These are phyloP conservation scores for Stephania yunnanensis DNA, from an alignment of 164 flowering plant genomes.

Conservation along the genomic window DNA sequence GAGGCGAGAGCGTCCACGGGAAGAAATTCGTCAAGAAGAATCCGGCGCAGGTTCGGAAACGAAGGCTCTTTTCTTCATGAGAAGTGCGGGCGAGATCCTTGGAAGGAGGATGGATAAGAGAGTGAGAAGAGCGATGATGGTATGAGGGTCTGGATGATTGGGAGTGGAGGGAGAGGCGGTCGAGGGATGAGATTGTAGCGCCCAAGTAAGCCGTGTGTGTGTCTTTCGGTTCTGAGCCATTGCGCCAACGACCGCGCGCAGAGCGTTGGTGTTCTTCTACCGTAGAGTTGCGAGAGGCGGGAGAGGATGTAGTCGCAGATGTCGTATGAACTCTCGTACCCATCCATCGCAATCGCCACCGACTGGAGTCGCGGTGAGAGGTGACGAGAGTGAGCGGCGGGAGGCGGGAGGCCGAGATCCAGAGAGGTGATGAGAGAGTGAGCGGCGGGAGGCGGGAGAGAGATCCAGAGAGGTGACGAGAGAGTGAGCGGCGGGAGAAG, in stretches of 20 bases:
- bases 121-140: conserved; percentile 43
- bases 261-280: conserved; percentile 62
- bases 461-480: no score
- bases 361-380: no score
- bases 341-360: conserved; percentile 22
- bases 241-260: conserved; percentile 67
- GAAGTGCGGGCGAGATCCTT: conserved; percentile 30
- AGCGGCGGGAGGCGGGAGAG: no score
- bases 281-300: conserved; percentile 35
- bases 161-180: conserved; percentile 32
- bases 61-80: conserved; percentile 39
- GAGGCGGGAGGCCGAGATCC: no score
- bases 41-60: conserved; percentile 30
- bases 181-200: conserved; percentile 54
- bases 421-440: no score
- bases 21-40: conserved; percentile 22
- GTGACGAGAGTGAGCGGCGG: no score
- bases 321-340: conserved; percentile 22
- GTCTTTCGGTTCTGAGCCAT: conserved; percentile 77
- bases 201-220: conserved; percentile 63
- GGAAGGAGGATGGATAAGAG: conserved; percentile 45
- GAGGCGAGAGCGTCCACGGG: conserved; percentile 26
- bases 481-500: no score
- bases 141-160: conserved; percentile 26
- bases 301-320: conserved; percentile 45